These are phyloP conservation scores for Arthrobotrys conoides DNA, from an alignment of 2,329 filamentous ascomycete genomes.

Conservation along the genomic window DNA sequence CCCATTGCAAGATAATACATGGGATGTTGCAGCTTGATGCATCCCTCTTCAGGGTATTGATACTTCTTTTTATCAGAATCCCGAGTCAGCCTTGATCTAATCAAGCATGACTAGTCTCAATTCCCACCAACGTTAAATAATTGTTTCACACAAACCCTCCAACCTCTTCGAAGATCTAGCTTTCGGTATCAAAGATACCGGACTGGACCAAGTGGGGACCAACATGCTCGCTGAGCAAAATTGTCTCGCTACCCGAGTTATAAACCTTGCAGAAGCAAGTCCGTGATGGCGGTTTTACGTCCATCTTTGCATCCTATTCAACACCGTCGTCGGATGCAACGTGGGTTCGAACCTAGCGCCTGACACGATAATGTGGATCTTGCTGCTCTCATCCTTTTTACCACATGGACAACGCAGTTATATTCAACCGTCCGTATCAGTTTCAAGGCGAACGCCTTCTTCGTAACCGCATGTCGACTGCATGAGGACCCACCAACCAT, in stretches of 20 bases:
- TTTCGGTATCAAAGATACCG: slow-evolving; percentile 45
- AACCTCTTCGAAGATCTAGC: slow-evolving; percentile 19
- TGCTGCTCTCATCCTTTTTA: slow-evolving; percentile 38
- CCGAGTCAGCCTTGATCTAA: slow-evolving; percentile 30
- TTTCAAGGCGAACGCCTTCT: slow-evolving; percentile 54
- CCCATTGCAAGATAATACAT: slow-evolving; percentile 36
- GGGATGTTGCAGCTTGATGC: slow-evolving; percentile 40
- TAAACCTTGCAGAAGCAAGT: slow-evolving; percentile 43
- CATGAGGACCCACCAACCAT: slow-evolving; percentile 36
- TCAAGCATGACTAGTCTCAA: slow-evolving; percentile 21
- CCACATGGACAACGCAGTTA: slow-evolving; percentile 53
- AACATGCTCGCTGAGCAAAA: slow-evolving; percentile 32
- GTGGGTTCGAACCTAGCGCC: slow-evolving; percentile 38
- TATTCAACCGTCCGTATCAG: slow-evolving; percentile 39
- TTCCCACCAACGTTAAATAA: slow-evolving; percentile 20
- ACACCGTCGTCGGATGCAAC: slow-evolving; percentile 53
- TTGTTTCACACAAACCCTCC: slow-evolving; percentile 27
- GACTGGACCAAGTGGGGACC: slow-evolving; percentile 30
- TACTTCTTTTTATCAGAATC: slow-evolving; percentile 19
- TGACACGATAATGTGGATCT: slow-evolving; percentile 21
- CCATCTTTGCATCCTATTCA: slow-evolving; percentile 14
- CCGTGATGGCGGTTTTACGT: slow-evolving; percentile 38
- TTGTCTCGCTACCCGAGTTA: slow-evolving; percentile 50
- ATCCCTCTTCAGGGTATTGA: slow-evolving; percentile 27
- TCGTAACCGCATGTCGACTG: slow-evolving; percentile 20